Conservation (phyloP, 495 filamentous ascomycete genomes). For the Hyaloscypha hepaticicola region DNA sequence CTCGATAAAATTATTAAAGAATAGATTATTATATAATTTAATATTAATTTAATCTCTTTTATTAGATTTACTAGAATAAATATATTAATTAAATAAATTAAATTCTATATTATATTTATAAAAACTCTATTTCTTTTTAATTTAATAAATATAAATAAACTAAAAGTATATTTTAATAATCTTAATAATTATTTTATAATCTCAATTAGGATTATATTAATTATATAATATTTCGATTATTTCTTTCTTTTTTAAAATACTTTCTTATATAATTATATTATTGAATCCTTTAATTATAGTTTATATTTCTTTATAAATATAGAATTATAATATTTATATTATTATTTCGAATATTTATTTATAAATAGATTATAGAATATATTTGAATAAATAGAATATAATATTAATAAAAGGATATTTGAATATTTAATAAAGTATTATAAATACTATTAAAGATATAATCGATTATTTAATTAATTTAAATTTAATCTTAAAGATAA, state of each 20-base stretch:
- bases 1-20: no score
- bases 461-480: slow-evolving; percentile 11
- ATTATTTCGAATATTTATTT: neutral
- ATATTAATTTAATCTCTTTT: no score
- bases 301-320: neutral
- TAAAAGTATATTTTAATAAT: neutral
- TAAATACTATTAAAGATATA: slow-evolving; percentile 16
- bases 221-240: neutral
- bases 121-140: neutral
- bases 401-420: no score
- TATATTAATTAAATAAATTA: neutral
- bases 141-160: neutral
- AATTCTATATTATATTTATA: neutral
- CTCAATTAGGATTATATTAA: neutral
- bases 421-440: no score
- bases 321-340: neutral
- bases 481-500: slow-evolving; percentile 24
- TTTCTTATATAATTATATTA: neutral
- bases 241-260: neutral
- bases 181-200: neutral
- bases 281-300: neutral
- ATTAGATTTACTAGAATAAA: neutral
- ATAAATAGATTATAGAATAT: slow-evolving; percentile 1
- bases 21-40: no score
- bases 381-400: slow-evolving; percentile 1